A percentile compares a stretch with the other conserved stretches of the same genome.
Conservation (phyloP, 371 early-diverging fungal species). For the Chytridiales sp. region DNA sequence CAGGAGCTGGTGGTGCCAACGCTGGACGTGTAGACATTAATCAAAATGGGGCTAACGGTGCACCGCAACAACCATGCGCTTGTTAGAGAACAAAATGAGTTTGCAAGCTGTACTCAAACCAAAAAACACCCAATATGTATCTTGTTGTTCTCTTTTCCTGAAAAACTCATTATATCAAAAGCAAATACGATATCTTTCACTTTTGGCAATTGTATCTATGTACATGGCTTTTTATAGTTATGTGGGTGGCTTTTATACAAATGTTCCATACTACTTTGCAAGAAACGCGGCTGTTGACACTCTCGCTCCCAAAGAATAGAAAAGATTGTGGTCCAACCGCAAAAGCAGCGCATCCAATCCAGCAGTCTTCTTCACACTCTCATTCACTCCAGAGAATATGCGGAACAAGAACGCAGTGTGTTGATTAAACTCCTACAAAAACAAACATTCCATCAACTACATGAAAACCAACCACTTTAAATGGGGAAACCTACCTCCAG, state of each 20-base stretch:
- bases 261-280: too few species aligned
- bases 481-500: constrained; percentile 1
- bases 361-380: constrained; percentile 34
- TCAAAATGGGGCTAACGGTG: constrained; percentile 20
- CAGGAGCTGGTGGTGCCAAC: constrained; percentile 25
- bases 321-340: constrained; percentile 63
- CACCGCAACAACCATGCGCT: constrained; percentile 22
- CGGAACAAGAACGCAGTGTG: constrained; percentile 56
- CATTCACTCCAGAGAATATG: constrained; percentile 45
- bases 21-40: constrained; percentile 45
- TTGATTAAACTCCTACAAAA: constrained; percentile 52
- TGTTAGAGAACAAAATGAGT: too few species aligned
- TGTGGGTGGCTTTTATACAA: too few species aligned
- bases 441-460: background rate
- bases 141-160: too few species aligned
- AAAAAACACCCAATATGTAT: too few species aligned
- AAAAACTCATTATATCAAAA: too few species aligned
- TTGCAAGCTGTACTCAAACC: too few species aligned
- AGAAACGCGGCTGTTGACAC: too few species aligned
- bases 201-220: too few species aligned
- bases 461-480: background rate
- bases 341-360: constrained; percentile 59
- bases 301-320: constrained; percentile 21
- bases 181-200: too few species aligned
- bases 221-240: too few species aligned